Evolutionary conservation across 345 rosid genomes (phyloP).

Genomic region (Linum tenue): DNA sequence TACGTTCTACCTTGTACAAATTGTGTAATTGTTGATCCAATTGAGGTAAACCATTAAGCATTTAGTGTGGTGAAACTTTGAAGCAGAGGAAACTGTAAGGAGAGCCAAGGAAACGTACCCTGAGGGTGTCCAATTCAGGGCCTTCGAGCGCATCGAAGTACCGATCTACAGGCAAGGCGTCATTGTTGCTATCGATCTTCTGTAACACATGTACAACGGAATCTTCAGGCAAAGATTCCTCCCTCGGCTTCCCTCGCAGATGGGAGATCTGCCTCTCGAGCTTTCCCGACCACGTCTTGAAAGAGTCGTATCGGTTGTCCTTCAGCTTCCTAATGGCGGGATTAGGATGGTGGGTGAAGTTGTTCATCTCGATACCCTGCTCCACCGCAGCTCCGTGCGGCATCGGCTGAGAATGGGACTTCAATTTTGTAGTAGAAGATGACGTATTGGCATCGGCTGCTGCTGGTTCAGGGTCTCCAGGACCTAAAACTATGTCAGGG

Average conservation of each 20-base stretch:
- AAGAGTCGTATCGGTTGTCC: constrained; percentile 63
- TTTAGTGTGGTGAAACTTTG: background rate
- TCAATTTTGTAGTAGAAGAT: background rate
- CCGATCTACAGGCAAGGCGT: constrained; percentile 58
- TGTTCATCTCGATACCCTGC: constrained; percentile 9
- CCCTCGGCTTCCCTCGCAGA: constrained; percentile 45
- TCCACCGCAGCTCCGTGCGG: constrained; percentile 28
- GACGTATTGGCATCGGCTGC: background rate
- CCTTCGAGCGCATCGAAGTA: constrained; percentile 84
- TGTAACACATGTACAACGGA: background rate
- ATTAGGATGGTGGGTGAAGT: constrained; percentile 16
- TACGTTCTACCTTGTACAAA: no score
- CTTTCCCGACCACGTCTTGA: constrained; percentile 85
- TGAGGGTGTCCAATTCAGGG: constrained; percentile 75
- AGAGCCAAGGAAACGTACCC: constrained; percentile 28
- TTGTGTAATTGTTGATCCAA: no score
- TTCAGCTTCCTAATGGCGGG: constrained; percentile 27
- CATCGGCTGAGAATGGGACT: constrained; percentile 59
- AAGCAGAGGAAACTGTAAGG: background rate
- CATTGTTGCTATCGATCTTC: constrained; percentile 11
- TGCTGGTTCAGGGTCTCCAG: constrained; percentile 17
- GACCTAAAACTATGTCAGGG: background rate
- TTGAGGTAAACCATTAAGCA: no score
- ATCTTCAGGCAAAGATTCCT: constrained; percentile 19
- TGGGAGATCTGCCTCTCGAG: constrained; percentile 66